Conservation (phyloP, 495 filamentous ascomycete species). For the Penicillium ochrochloron region DNA sequence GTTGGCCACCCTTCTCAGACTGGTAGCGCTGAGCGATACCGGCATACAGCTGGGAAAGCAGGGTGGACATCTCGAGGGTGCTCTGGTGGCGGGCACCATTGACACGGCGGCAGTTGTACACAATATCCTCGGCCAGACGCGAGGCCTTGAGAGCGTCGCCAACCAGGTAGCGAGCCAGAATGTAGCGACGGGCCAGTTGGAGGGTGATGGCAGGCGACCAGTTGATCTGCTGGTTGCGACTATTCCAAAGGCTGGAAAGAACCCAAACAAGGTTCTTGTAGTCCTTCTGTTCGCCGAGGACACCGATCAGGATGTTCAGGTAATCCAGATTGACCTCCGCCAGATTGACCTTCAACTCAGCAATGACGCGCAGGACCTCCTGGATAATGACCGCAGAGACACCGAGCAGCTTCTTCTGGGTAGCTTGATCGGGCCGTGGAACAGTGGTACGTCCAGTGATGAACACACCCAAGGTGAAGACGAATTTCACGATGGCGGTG, state of each 20-base stretch:
- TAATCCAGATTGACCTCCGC: slow-evolving; percentile 35
- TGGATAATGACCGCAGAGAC: slow-evolving; percentile 30
- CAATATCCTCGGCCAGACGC: slow-evolving; percentile 47
- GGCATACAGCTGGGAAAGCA: slow-evolving; percentile 47
- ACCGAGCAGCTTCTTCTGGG: slow-evolving; percentile 28
- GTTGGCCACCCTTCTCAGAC: slow-evolving; percentile 35
- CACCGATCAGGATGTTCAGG: slow-evolving; percentile 40
- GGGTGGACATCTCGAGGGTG: slow-evolving; percentile 44
- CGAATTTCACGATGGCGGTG: slow-evolving; percentile 34
- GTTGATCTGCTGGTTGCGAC: slow-evolving; percentile 33
- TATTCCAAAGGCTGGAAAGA: slow-evolving; percentile 39
- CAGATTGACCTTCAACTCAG: slow-evolving; percentile 36
- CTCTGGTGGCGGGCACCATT: slow-evolving; percentile 40
- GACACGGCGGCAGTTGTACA: slow-evolving; percentile 49
- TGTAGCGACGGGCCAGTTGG: slow-evolving; percentile 43
- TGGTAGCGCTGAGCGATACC: slow-evolving; percentile 43
- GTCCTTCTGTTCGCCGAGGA: slow-evolving; percentile 44
- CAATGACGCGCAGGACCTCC: slow-evolving; percentile 31
- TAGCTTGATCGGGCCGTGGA: slow-evolving; percentile 22
- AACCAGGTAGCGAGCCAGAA: slow-evolving; percentile 43
- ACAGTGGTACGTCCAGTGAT: slow-evolving; percentile 32
- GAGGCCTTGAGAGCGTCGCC: slow-evolving; percentile 37
- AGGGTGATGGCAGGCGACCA: slow-evolving; percentile 35
- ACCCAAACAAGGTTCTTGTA: slow-evolving; percentile 45
- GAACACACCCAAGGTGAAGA: slow-evolving; percentile 35